Evolutionary conservation across 169 alveolate species (phyloP).

Genomic region (Cryptosporidium andersoni): DNA sequence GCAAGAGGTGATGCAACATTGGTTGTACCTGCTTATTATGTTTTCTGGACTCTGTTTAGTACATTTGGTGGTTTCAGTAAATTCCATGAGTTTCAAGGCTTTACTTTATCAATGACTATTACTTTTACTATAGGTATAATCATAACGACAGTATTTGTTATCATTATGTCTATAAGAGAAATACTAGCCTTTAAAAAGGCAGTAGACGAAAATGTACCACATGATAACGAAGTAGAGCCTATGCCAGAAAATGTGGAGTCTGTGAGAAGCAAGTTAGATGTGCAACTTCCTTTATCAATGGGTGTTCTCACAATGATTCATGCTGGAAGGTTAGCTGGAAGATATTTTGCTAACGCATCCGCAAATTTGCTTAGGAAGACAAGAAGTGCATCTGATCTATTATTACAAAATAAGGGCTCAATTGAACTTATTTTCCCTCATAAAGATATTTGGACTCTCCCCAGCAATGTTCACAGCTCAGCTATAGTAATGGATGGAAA

Average conservation of each 20-base stretch:
- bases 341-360: conserved; percentile 55
- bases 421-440: conserved; percentile 27
- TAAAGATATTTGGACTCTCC: conserved; percentile 68
- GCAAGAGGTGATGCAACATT: conserved; percentile 85
- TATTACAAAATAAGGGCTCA: conserved; percentile 43
- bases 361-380: conserved; percentile 39
- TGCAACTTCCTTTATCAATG: conserved; percentile 67
- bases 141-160: conserved; percentile 55
- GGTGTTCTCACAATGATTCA: conserved; percentile 68
- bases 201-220: conserved; percentile 58
- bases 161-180: conserved; percentile 65
- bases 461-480: conserved; percentile 44
- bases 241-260: conserved; percentile 7
- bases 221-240: neutral
- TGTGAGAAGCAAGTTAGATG: conserved; percentile 18
- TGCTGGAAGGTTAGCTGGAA: conserved; percentile 68
- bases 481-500: neutral
- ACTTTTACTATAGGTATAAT: conserved; percentile 40
- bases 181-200: conserved; percentile 67
- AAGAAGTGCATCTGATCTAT: conserved; percentile 58
- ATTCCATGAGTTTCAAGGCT: conserved; percentile 83
- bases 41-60: conserved; percentile 84
- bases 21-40: conserved; percentile 84
- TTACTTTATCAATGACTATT: conserved; percentile 44
- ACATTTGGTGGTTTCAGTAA: conserved; percentile 85